phyloP scores from a whole-genome alignment of 306 rosid species.

The Malus fusca region DNA sequence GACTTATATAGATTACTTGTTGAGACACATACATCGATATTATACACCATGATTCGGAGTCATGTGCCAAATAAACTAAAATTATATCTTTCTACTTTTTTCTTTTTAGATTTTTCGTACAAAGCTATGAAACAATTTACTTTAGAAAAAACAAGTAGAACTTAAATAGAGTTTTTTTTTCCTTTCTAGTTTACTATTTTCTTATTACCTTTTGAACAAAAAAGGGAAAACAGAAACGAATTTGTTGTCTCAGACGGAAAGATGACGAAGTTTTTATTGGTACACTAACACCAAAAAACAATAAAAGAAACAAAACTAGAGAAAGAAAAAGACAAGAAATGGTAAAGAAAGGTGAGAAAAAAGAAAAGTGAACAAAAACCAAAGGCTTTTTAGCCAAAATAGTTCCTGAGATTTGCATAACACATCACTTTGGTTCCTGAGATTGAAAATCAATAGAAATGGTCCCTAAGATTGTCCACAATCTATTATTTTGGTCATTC shows the following conservation, averaged over 20 bases:
- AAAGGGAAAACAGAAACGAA: background rate
- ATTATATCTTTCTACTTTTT: too few relatives aligned
- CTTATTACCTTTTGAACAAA: background rate
- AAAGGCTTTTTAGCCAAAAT: background rate
- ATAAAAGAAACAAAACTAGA: background rate
- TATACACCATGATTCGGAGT: background rate
- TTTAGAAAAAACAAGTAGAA: too few relatives aligned
- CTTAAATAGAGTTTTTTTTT: too few relatives aligned
- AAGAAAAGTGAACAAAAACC: background rate
- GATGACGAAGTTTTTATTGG: background rate
- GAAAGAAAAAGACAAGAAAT: background rate
- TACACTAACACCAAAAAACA: background rate
- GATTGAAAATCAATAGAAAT: too few relatives aligned
- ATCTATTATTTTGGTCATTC: too few relatives aligned
- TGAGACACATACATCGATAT: background rate
- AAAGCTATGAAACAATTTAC: too few relatives aligned
- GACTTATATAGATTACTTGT: background rate
- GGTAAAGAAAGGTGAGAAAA: background rate
- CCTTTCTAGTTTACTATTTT: too few relatives aligned
- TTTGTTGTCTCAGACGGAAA: background rate
- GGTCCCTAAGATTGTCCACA: too few relatives aligned
- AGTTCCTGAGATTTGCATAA: too few relatives aligned
- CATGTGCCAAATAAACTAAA: background rate
- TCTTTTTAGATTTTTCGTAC: too few relatives aligned
- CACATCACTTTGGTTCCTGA: too few relatives aligned